Percentiles rank a stretch among this genome's conserved stretches.
Conservation (phyloP, 2,329 filamentous ascomycete genomes). For the Teratosphaeria epicoccoides region DNA sequence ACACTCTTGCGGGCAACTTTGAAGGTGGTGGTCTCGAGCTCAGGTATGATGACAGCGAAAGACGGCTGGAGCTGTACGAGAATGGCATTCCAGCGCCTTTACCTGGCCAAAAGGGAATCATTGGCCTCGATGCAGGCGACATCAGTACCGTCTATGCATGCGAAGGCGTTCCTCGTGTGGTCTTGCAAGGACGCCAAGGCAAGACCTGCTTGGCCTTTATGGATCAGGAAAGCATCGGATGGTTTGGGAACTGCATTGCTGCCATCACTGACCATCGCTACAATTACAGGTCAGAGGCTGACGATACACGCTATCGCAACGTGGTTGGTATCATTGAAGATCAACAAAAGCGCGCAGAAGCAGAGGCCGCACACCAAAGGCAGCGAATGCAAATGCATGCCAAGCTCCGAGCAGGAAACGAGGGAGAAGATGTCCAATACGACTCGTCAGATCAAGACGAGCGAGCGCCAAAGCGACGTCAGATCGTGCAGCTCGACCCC, state of each 20-base stretch:
- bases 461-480: neutral
- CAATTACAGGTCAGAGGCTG: neutral
- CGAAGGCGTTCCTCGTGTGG: neutral
- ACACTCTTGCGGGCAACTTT: neutral
- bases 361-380: neutral
- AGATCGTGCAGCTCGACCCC: neutral
- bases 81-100: neutral
- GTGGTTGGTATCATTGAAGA: neutral
- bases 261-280: neutral
- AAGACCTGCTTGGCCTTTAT: constrained; percentile 7
- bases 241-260: constrained; percentile 1
- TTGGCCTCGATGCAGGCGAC: neutral
- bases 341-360: neutral
- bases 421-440: neutral
- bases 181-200: constrained; percentile 3
- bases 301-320: neutral
- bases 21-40: neutral
- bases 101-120: neutral
- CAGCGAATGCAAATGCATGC: neutral
- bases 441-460: neutral
- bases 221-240: neutral
- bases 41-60: neutral
- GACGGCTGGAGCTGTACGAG: neutral
- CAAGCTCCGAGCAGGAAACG: neutral
- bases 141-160: neutral